phyloP scores from a whole-genome alignment of 1,284 basidiomycete species.

The Cutaneotrichosporon spelunceum region DNA sequence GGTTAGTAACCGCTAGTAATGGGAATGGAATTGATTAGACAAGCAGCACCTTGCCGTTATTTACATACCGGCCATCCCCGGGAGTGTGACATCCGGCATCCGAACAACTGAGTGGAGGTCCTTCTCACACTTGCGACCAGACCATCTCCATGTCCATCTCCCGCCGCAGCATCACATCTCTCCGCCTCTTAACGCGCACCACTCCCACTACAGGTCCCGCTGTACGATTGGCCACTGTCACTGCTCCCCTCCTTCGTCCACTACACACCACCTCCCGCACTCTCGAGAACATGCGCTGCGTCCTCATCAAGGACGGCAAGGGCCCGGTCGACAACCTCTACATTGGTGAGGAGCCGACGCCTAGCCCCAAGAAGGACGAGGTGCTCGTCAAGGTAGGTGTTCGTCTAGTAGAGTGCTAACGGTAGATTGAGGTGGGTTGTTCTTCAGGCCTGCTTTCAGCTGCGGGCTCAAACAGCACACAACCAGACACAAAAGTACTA shows the following conservation, averaged over 20 bases:
- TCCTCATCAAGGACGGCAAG: slow-evolving; percentile 74
- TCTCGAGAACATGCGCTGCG: slow-evolving; percentile 66
- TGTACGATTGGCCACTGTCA: not conserved
- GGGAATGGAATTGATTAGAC: not conserved
- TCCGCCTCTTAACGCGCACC: not conserved
- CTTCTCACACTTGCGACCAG: not conserved
- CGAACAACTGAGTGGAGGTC: not conserved
- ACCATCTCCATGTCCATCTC: slow-evolving; percentile 7
- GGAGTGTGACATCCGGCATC: not conserved
- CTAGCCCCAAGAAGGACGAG: slow-evolving; percentile 61
- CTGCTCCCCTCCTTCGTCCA: not conserved
- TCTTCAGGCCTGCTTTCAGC: too few species aligned
- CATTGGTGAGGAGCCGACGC: slow-evolving; percentile 62
- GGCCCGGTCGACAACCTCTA: slow-evolving; percentile 76
- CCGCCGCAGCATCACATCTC: slow-evolving; percentile 6
- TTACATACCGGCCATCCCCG: too few species aligned
- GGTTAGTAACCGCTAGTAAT: not conserved
- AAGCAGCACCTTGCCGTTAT: not conserved
- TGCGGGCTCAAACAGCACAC: too few species aligned
- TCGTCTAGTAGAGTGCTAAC: slow-evolving; percentile 1
- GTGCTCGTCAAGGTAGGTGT: slow-evolving; percentile 69
- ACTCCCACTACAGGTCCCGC: not conserved
- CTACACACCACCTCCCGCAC: slow-evolving; percentile 7
- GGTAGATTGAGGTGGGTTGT: slow-evolving; percentile 34
- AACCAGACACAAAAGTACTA: too few species aligned